Conservation (phyloP, 192 early-diverging fungal species). For the Podila epicladia region DNA sequence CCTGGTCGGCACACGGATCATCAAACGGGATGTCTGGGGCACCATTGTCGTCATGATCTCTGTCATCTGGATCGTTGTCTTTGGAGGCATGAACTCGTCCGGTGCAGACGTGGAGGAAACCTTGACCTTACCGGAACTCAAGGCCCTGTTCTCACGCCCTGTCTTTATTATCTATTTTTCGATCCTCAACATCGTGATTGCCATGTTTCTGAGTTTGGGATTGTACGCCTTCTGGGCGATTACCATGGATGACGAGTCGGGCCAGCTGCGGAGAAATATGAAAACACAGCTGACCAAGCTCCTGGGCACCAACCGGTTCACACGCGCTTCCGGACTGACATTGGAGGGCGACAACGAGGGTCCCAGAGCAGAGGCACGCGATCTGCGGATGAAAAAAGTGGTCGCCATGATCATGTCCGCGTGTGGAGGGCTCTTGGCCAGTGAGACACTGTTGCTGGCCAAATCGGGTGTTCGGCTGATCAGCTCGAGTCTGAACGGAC, state of each 20-base stretch:
- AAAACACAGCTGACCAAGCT: slow-evolving; percentile 18
- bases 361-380: slow-evolving; percentile 13
- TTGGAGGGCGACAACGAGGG: slow-evolving; percentile 19
- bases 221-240: slow-evolving; percentile 58
- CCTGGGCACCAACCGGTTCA: slow-evolving; percentile 37
- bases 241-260: slow-evolving; percentile 34
- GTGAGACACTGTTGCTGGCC: slow-evolving; percentile 65
- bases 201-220: slow-evolving; percentile 46
- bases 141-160: slow-evolving; percentile 52
- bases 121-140: slow-evolving; percentile 58
- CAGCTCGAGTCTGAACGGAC: slow-evolving; percentile 26
- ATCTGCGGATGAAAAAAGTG: slow-evolving; percentile 53
- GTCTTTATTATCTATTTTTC: slow-evolving; percentile 67
- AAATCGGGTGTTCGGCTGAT: slow-evolving; percentile 58
- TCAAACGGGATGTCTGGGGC: slow-evolving; percentile 59
- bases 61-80: slow-evolving; percentile 68
- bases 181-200: slow-evolving; percentile 55
- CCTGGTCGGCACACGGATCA: slow-evolving; percentile 65
- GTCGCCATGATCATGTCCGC: slow-evolving; percentile 66
- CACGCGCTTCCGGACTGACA: slow-evolving; percentile 38
- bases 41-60: slow-evolving; percentile 64
- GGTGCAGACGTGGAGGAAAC: slow-evolving; percentile 60
- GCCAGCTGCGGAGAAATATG: slow-evolving; percentile 42
- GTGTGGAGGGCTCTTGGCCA: slow-evolving; percentile 66
- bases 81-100: slow-evolving; percentile 61